Evolutionary conservation across 805 yeast species (phyloP).

Genomic region (Ogataea ramenticola): DNA sequence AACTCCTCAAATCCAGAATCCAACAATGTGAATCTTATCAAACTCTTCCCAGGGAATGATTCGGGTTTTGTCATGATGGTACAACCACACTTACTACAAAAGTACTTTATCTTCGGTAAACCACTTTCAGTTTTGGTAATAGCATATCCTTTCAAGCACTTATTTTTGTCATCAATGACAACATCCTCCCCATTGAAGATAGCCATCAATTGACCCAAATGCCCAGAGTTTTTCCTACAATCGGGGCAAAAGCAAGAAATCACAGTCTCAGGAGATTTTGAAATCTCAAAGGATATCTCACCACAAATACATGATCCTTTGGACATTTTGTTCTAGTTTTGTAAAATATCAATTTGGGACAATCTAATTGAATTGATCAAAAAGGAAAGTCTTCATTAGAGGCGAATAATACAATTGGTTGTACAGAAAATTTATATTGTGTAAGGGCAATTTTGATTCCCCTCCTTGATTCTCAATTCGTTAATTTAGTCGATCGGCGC

Average conservation of each 20-base stretch:
- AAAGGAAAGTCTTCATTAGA: no score
- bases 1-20: not conserved
- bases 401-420: no score
- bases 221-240: conserved; percentile 4
- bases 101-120: conserved; percentile 1
- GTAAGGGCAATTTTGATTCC: no score
- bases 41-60: not conserved
- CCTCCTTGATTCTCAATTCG: no score
- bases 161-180: not conserved
- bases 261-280: not conserved
- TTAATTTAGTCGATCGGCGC: no score
- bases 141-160: not conserved
- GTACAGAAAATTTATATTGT: no score
- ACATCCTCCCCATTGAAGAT: not conserved
- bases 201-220: conserved; percentile 4
- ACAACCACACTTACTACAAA: conserved; percentile 4
- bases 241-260: conserved; percentile 2
- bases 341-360: no score
- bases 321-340: not conserved
- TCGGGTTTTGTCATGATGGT: conserved; percentile 1
- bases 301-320: conserved; percentile 4
- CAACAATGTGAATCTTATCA: conserved; percentile 1
- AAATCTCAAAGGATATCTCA: not conserved
- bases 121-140: conserved; percentile 1
- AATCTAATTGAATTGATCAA: no score